Conservation (phyloP, 176 grass and related monocot species). For the Lolium rigidum region DNA sequence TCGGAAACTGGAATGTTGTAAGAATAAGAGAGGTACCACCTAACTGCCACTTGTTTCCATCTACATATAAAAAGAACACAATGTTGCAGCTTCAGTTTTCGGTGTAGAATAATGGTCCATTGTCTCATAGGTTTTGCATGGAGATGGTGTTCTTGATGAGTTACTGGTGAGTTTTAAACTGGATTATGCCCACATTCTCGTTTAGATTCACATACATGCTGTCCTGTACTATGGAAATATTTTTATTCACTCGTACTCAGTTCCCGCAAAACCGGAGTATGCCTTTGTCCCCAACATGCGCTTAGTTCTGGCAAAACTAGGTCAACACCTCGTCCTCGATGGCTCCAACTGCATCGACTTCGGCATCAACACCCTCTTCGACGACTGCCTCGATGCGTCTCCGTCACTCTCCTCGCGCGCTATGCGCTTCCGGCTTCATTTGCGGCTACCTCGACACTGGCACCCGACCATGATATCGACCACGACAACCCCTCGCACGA, state of each 20-base stretch:
- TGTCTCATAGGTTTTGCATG: slow-evolving; percentile 85
- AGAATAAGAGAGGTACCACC: slow-evolving; percentile 13
- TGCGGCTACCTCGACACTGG: too few species aligned
- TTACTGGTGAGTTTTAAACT: slow-evolving; percentile 55
- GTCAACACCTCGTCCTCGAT: too few species aligned
- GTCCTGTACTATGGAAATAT: not conserved
- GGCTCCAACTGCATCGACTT: too few species aligned
- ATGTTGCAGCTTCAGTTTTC: not conserved
- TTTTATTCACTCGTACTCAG: slow-evolving; percentile 28
- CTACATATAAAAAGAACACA: not conserved
- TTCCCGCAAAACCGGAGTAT: too few species aligned
- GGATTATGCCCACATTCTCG: not conserved
- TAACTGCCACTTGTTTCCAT: slow-evolving; percentile 4
- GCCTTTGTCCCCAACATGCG: too few species aligned
- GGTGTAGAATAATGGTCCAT: slow-evolving; percentile 10
- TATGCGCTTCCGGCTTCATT: too few species aligned
- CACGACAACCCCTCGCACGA: too few species aligned
- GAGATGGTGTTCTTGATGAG: slow-evolving; percentile 93
- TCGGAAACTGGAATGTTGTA: not conserved
- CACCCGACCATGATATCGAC: too few species aligned
- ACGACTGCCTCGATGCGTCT: too few species aligned
- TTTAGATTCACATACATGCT: slow-evolving; percentile 25
- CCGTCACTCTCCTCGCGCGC: too few species aligned
- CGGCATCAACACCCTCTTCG: too few species aligned
- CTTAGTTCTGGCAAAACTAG: too few species aligned